Evolutionary conservation across 352 stramenopile species (phyloP).

Genomic region (Globisporangium nagaii): DNA sequence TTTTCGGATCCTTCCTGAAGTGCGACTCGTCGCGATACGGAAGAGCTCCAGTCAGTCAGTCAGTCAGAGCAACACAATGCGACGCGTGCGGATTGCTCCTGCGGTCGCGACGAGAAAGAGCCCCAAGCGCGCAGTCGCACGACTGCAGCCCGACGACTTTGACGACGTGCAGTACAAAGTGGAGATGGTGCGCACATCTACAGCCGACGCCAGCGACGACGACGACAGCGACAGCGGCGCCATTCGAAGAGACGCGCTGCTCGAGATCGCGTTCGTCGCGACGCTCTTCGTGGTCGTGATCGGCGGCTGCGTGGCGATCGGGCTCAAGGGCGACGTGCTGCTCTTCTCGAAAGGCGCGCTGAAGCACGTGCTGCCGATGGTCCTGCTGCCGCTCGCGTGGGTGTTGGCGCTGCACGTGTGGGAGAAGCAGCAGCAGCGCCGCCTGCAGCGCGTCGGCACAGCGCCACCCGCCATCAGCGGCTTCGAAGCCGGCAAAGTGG

Average conservation of each 20-base stretch:
- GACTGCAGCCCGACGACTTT: conserved; percentile 55
- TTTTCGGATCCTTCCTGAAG: neutral
- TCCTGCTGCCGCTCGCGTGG: conserved; percentile 43
- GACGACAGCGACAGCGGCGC: neutral
- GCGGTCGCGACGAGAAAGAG: neutral
- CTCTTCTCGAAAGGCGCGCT: conserved; percentile 27
- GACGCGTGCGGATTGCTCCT: neutral
- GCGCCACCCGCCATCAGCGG: neutral
- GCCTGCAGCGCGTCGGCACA: conserved; percentile 4
- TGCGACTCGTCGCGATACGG: neutral
- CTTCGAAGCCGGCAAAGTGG: conserved; percentile 17
- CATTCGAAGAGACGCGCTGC: conserved; percentile 17
- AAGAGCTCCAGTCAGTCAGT: too few species aligned
- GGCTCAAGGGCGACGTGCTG: conserved; percentile 28
- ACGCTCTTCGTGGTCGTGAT: conserved; percentile 26
- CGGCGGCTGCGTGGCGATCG: conserved; percentile 27
- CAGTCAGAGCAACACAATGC: too few species aligned
- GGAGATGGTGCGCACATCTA: conserved; percentile 36
- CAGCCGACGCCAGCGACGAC: conserved; percentile 4
- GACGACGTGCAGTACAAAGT: conserved; percentile 59
- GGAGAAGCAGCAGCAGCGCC: conserved; percentile 20
- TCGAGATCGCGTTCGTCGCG: conserved; percentile 28
- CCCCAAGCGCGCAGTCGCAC: conserved; percentile 9
- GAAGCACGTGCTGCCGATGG: conserved; percentile 37
- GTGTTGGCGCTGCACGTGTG: conserved; percentile 38